phyloP scores from a whole-genome alignment of 495 filamentous ascomycete genomes.

The Parathielavia appendiculata region DNA sequence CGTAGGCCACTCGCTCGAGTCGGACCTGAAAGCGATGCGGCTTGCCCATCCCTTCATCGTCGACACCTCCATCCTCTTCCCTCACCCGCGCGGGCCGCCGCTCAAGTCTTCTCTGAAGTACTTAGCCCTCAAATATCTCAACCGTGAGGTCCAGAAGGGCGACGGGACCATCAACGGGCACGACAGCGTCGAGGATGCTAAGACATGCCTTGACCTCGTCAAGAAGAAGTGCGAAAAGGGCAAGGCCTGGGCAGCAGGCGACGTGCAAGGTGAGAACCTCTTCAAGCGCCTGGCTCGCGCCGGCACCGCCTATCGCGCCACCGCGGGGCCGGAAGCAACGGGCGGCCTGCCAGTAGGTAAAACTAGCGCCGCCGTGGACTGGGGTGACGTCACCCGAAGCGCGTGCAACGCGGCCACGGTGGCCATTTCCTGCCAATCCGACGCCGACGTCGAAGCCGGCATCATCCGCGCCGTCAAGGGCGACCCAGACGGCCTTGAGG shows the following conservation, averaged over 20 bases:
- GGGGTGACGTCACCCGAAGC: conserved; percentile 72
- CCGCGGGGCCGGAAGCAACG: conserved; percentile 45
- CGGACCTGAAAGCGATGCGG: conserved; percentile 76
- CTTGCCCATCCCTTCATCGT: conserved; percentile 88
- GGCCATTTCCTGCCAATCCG: conserved; percentile 65
- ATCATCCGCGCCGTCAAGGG: conserved; percentile 65
- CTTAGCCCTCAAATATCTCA: conserved; percentile 72
- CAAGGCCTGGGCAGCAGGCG: conserved; percentile 70
- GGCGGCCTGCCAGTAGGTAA: conserved; percentile 51
- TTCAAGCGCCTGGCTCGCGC: conserved; percentile 73
- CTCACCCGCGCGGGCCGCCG: conserved; percentile 45
- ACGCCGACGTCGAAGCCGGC: conserved; percentile 68
- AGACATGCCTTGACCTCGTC: conserved; percentile 82
- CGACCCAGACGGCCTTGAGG: conserved; percentile 54
- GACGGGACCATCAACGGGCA: conserved; percentile 58
- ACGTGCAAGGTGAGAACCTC: conserved; percentile 71
- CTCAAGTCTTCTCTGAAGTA: conserved; percentile 75
- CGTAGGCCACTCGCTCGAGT: conserved; percentile 86
- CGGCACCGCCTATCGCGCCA: conserved; percentile 46
- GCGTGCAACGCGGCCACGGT: conserved; percentile 66
- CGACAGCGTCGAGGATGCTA: conserved; percentile 87
- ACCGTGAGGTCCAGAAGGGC: conserved; percentile 79
- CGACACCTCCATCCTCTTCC: conserved; percentile 82
- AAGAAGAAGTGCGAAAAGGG: conserved; percentile 95
- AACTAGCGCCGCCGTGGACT: conserved; percentile 80